These are phyloP conservation scores for Ustilago hordei DNA, from an alignment of 1,284 basidiomycete genomes.

Conservation along the genomic window DNA sequence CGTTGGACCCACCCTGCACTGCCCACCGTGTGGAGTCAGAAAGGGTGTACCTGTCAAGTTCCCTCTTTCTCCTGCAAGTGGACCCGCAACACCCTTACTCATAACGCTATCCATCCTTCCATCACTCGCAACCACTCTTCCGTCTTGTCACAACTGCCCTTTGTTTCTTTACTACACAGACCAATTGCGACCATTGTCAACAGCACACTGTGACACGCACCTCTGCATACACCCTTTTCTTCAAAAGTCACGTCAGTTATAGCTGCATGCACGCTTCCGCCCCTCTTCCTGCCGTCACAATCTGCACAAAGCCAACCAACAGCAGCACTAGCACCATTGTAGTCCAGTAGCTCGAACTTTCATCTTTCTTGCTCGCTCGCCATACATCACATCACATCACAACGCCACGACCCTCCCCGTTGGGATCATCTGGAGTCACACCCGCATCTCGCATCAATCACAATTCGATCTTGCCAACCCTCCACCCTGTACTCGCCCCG, in stretches of 20 bases:
- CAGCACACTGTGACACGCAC: constrained; percentile 6
- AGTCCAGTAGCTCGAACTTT: constrained; percentile 11
- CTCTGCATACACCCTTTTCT: constrained; percentile 1
- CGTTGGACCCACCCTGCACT: constrained; percentile 4
- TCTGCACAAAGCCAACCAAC: neutral
- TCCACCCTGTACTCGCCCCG: neutral
- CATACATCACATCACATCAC: constrained; percentile 29
- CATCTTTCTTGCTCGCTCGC: constrained; percentile 24
- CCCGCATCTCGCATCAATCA: neutral
- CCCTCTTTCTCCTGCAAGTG: neutral
- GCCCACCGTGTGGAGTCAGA: neutral
- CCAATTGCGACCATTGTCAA: constrained; percentile 6
- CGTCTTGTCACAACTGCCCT: constrained; percentile 13
- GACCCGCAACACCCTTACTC: constrained; percentile 2
- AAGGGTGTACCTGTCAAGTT: constrained; percentile 5
- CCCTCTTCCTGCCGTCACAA: constrained; percentile 33
- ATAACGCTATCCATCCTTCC: constrained; percentile 31
- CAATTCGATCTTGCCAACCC: neutral
- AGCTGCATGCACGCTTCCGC: constrained; percentile 22
- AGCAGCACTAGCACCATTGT: neutral
- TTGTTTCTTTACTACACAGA: constrained; percentile 11
- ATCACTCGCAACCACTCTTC: constrained; percentile 10
- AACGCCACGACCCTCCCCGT: constrained; percentile 19
- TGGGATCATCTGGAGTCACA: constrained; percentile 33
- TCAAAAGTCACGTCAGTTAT: constrained; percentile 25